These are phyloP conservation scores for Fomitopsis serialis DNA, from an alignment of 768 basidiomycete genomes.

Conservation along the genomic window DNA sequence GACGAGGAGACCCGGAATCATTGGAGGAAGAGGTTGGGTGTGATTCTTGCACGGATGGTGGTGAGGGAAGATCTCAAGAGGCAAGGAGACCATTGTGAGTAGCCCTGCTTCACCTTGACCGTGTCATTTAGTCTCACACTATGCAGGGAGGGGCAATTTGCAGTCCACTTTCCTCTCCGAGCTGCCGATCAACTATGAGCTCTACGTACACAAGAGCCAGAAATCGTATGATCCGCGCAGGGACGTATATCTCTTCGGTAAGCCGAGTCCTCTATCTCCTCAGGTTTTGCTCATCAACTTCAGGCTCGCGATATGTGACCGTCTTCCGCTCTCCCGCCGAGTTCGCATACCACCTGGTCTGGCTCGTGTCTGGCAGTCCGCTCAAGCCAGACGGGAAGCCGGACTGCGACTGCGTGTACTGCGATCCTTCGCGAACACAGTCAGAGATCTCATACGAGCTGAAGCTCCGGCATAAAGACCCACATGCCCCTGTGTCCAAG, in stretches of 20 bases:
- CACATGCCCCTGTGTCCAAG: not conserved
- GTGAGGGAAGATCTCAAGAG: conserved; percentile 8
- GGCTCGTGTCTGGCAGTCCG: conserved; percentile 17
- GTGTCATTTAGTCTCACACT: not conserved
- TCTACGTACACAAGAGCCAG: conserved; percentile 19
- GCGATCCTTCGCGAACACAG: conserved; percentile 12
- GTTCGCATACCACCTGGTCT: conserved; percentile 18
- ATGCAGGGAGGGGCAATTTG: not conserved
- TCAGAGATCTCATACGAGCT: conserved; percentile 14
- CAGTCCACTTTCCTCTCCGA: conserved; percentile 6
- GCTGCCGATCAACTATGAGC: conserved; percentile 16
- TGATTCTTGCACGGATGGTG: conserved; percentile 9
- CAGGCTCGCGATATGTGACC: conserved; percentile 13
- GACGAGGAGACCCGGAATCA: conserved; percentile 1
- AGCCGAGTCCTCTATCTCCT: not conserved
- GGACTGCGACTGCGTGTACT: conserved; percentile 20
- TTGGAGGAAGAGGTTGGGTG: conserved; percentile 18
- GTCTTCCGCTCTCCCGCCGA: conserved; percentile 21
- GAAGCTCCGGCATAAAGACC: conserved; percentile 4
- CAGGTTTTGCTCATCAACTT: not conserved
- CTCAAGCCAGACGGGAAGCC: conserved; percentile 10
- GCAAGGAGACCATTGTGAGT: conserved; percentile 11
- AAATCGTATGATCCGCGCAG: conserved; percentile 12
- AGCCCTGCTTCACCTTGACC: not conserved
- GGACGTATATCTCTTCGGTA: conserved; percentile 21